Base-by-base conservation (phyloP, 1,139 yeast genomes). In the Pichia sp. region DNA sequence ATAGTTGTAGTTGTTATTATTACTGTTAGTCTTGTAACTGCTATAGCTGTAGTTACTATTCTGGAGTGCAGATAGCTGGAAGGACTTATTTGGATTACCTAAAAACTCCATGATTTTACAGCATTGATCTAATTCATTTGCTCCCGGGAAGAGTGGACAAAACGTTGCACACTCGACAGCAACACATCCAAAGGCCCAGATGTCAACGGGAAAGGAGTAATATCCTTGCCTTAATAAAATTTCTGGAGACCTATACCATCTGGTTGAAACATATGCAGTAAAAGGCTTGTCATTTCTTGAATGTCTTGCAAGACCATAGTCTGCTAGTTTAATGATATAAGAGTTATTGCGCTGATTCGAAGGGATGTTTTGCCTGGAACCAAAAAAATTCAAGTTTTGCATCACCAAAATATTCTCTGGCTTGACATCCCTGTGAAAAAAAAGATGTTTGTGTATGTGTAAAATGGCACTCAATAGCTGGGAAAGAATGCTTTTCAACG, bases 181-280 rank as follows among this genome's bases (percentile, higher is more conserved):
- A 50, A 93, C 89, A 32, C 86, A 78, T 1, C 96, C 97, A 72
- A 90, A 87, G 0, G 98, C 96, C 98, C 98, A 93, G 45, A 92
- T 80, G 73, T 93, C 99, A 45, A 90, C 81, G 0, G 96, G 90
- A 52, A 75, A 78, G 0, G 93, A 81, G 68, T 93, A 90, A 62
- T 71, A 72, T 7, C 78, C 77, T 59, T 81, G 80, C 59, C 93
- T 77, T 55, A 93, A 74, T 47, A 93, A 75, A 47, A 93, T 86
- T 70, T 93, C 99, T 0, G 99, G 99, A 0, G 97, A 85, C 58
- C 99, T 76, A 68, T 93, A 93, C 98, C 98, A 93, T 63, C 99
- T 79, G 0, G 98, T 93, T 0, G 97, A 87, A 7, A 93, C 95
- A 64, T 93, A 93, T 0, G 87, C 81, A 0, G 95, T 85, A 66